phyloP scores from a whole-genome alignment of 148 eudicot genomes.

The Diospyros lotus region DNA sequence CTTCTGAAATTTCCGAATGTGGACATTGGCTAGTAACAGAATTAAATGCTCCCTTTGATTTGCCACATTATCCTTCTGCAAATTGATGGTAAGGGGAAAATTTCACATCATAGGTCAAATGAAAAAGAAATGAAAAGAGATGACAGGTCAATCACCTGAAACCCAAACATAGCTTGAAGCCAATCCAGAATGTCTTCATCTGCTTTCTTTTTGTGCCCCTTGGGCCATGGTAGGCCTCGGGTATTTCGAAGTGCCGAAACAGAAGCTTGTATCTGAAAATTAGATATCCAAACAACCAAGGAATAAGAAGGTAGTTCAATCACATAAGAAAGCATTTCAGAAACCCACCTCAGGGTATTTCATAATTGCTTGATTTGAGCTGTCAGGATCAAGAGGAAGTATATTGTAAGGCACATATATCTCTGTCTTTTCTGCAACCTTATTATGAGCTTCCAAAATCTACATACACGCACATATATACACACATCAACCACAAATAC shows the following conservation, averaged over 20 bases:
- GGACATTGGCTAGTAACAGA: slow-evolving; percentile 58
- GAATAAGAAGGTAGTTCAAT: no score
- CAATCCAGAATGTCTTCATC: slow-evolving; percentile 62
- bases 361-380: slow-evolving; percentile 46
- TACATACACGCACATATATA: not conserved
- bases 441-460: slow-evolving; percentile 38
- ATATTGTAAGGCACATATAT: slow-evolving; percentile 41
- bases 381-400: slow-evolving; percentile 46
- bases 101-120: not conserved
- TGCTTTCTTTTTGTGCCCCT: slow-evolving; percentile 40
- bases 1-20: slow-evolving; percentile 49
- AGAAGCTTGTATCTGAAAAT: slow-evolving; percentile 49
- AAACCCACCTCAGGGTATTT: slow-evolving; percentile 35
- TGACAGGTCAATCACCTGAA: slow-evolving; percentile 39
- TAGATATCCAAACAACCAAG: not conserved
- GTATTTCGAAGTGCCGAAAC: slow-evolving; percentile 56
- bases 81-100: not conserved
- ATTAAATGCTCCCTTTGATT: slow-evolving; percentile 66
- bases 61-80: slow-evolving; percentile 58
- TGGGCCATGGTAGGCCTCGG: slow-evolving; percentile 68
- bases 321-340: not conserved
- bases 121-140: not conserved
- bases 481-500: not conserved
- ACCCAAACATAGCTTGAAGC: slow-evolving; percentile 67
- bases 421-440: slow-evolving; percentile 35